A percentile compares a stretch with the other conserved stretches of the same genome.
phyloP scores from a whole-genome alignment of 495 filamentous ascomycete genomes.

The Aspergillus olivimuriae region DNA sequence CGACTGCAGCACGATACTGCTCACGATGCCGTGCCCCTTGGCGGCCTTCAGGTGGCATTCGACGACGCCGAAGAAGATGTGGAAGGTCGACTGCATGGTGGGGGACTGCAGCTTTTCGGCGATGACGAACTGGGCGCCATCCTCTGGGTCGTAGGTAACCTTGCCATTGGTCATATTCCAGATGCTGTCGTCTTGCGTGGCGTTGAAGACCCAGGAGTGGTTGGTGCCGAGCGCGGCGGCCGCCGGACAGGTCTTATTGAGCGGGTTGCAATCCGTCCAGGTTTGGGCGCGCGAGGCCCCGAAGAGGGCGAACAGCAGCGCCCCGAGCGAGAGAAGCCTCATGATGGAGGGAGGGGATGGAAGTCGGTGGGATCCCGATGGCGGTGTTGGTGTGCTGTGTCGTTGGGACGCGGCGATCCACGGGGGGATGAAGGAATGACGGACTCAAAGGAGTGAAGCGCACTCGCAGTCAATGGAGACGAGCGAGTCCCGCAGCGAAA shows the following conservation, averaged over 20 bases:
- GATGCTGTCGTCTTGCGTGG: constrained; percentile 39
- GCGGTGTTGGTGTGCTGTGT: too few relatives aligned
- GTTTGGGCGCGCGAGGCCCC: constrained; percentile 30
- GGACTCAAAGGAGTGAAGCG: neutral
- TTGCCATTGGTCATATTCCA: constrained; percentile 61
- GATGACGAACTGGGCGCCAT: constrained; percentile 67
- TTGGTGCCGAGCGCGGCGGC: constrained; percentile 62
- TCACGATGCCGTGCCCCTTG: constrained; percentile 68
- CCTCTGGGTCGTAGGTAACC: constrained; percentile 47
- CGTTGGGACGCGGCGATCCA: neutral
- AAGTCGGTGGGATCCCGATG: too few relatives aligned
- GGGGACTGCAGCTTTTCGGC: constrained; percentile 58
- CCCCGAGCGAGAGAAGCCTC: neutral
- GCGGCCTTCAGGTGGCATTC: constrained; percentile 66
- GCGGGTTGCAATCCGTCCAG: constrained; percentile 60
- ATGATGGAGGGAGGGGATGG: neutral
- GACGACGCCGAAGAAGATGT: constrained; percentile 79
- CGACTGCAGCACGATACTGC: constrained; percentile 79
- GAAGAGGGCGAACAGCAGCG: constrained; percentile 8
- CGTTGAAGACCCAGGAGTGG: constrained; percentile 56
- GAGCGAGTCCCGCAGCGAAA: constrained; percentile 9
- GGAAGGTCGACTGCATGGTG: constrained; percentile 67
- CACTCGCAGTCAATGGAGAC: neutral
- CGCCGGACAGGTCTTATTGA: constrained; percentile 55
- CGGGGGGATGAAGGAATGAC: neutral